These are phyloP conservation scores for Coffea eugenioides DNA, from an alignment of 257 asterid genomes.

Conservation along the genomic window DNA sequence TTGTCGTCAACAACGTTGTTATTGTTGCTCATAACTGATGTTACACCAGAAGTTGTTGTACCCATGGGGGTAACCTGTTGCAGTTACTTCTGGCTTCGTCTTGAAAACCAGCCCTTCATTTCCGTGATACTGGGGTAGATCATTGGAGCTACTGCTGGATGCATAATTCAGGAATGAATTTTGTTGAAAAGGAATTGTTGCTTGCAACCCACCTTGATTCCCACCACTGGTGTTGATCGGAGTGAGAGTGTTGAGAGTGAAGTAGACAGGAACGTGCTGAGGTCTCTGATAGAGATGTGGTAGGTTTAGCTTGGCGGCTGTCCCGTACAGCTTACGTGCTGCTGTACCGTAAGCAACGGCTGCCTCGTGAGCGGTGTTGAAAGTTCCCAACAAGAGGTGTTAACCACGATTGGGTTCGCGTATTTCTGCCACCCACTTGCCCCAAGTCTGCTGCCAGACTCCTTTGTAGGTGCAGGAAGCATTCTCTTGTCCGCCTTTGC, in stretches of 20 bases:
- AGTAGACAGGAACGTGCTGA: neutral
- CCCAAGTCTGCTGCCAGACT: constrained; percentile 86
- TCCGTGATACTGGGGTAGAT: neutral
- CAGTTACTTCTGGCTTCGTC: neutral
- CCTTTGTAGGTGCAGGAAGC: constrained; percentile 74
- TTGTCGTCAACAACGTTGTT: too few relatives aligned
- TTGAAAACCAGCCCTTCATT: neutral
- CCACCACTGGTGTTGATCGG: neutral
- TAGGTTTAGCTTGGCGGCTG: constrained; percentile 14
- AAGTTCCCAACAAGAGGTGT: constrained; percentile 86
- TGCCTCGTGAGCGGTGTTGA: constrained; percentile 49
- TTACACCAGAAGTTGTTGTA: neutral
- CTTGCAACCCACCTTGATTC: neutral
- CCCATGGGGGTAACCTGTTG: too few relatives aligned
- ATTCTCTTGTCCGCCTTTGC: constrained; percentile 90
- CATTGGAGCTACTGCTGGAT: neutral
- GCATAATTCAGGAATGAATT: neutral
- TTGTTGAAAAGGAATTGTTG: neutral
- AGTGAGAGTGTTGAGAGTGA: neutral
- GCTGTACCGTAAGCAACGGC: constrained; percentile 31
- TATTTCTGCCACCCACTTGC: constrained; percentile 89
- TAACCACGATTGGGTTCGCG: constrained; percentile 82
- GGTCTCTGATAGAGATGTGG: constrained; percentile 1
- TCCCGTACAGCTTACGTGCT: constrained; percentile 17
- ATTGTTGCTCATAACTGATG: neutral